A percentile compares a stretch with the other conserved stretches of the same genome.
Conservation (phyloP, 208 protist species). For the Giardia duodenalis region DNA sequence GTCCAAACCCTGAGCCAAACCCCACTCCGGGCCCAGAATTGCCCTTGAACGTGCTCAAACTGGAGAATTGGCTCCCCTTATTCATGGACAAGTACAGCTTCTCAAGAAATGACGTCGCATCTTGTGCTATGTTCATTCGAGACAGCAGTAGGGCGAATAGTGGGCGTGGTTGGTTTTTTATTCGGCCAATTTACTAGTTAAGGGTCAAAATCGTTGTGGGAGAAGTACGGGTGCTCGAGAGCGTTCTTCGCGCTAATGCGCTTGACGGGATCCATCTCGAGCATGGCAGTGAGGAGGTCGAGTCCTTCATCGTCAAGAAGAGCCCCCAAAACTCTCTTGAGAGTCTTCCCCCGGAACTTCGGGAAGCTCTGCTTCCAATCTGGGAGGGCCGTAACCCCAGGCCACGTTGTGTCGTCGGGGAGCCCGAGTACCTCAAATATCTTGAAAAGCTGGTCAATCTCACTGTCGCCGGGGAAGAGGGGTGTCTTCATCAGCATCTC, state of each 20-base stretch:
- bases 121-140: no score
- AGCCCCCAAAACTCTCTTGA: background rate
- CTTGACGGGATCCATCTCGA: constrained; percentile 47
- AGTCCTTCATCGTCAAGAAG: background rate
- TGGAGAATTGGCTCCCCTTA: no score
- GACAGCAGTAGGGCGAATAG: no score
- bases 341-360: constrained; percentile 1
- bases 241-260: constrained; percentile 46
- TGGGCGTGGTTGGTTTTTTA: no score
- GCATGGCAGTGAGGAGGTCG: constrained; percentile 47
- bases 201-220: no score
- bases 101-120: no score
- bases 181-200: no score
- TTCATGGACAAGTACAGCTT: no score
- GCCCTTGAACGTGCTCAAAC: no score
- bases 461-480: constrained; percentile 42
- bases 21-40: no score
- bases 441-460: constrained; percentile 45
- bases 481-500: constrained; percentile 64
- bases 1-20: no score
- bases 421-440: constrained; percentile 46
- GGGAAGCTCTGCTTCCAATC: constrained; percentile 26
- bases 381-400: constrained; percentile 13
- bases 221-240: constrained; percentile 47
- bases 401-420: constrained; percentile 41